Percentiles rank a stretch among this genome's conserved stretches.
Evolutionary conservation across 164 flowering plant genomes (phyloP).

Genomic region (Akebia trifoliata): DNA sequence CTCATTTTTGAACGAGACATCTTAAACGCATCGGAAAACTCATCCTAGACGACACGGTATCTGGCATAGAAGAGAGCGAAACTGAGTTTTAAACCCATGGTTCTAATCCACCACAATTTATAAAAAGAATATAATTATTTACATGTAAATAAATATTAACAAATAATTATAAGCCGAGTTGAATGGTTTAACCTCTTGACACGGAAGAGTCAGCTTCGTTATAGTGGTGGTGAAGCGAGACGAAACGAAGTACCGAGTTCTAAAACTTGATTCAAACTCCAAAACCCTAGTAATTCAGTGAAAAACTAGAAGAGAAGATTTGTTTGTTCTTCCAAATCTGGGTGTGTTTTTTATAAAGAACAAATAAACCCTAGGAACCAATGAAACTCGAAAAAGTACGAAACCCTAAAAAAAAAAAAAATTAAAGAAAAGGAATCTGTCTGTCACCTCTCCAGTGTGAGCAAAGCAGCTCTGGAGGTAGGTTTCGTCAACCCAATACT

Average conservation of each 20-base stretch:
- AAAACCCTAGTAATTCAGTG: background rate
- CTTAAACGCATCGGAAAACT: too few relatives aligned
- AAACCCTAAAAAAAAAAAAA: background rate
- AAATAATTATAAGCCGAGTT: too few relatives aligned
- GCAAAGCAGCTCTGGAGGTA: constrained; percentile 84
- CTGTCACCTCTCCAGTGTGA: constrained; percentile 73
- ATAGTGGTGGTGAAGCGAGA: too few relatives aligned
- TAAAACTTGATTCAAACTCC: background rate
- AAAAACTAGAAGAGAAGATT: constrained; percentile 1
- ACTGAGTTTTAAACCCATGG: too few relatives aligned
- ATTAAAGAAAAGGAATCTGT: background rate
- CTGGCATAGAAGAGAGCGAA: too few relatives aligned
- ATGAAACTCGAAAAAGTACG: background rate
- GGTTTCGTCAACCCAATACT: constrained; percentile 86
- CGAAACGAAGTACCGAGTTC: background rate
- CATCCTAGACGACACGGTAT: too few relatives aligned
- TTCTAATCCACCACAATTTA: too few relatives aligned
- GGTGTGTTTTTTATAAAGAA: background rate
- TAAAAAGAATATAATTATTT: too few relatives aligned
- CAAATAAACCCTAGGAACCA: background rate
- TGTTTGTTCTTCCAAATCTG: too few relatives aligned
- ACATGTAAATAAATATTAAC: too few relatives aligned
- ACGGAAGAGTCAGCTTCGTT: background rate
- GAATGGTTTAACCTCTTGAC: too few relatives aligned
- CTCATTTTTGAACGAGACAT: too few relatives aligned